Base-by-base conservation (phyloP, 257 asterid species). In the Plantago major region DNA sequence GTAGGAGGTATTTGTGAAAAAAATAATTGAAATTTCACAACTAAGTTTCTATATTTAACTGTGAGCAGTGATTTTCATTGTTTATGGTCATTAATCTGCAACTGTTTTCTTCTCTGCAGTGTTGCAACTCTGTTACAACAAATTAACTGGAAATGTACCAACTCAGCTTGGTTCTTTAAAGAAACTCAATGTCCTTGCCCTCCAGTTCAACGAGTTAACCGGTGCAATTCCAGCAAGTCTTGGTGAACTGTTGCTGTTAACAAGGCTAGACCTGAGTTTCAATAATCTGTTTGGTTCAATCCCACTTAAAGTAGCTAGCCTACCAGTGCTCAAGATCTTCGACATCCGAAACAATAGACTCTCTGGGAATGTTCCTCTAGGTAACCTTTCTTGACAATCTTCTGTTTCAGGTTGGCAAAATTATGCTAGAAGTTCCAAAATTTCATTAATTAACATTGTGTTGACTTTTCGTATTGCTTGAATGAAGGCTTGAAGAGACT, bases 161-260 rank as follows among this genome's bases (percentile, higher is more conserved):
- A 74, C 84, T 75, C 82, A 82, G 76, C 74, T 89, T 67, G 91
- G 94, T 49, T 71, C 76, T 47, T 56, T 85, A 37, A 82, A 76
- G 82, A 85, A 82, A 40, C 95, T 89, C 55, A 80, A 48, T 73
- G 99, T 89, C 71, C 87, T 89, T 66, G 95, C 97, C 54, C 83
- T 93, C 46, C 99, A 93, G 65, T 79, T 81, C 74, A 93, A 89
- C 78, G 81, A 76, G 68, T 74, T 93, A 74, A 77, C 65, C 37
- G 97, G 96, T 60, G 97, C 99, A 26, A 92, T 92, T 72, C 99
- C 97, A 40, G 96, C 99, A 19, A 83, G 82, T 62, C 78, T 93
- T 43, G 99, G 96, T 18, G 75, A 68, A 30, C 75, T 93, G 70
- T 15, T 33, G 66, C 58, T 68, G 77, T 67, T 93, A 63, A 87